These are phyloP conservation scores for Polyporus tsugae DNA, from an alignment of 1,284 basidiomycete genomes.

Conservation along the genomic window DNA sequence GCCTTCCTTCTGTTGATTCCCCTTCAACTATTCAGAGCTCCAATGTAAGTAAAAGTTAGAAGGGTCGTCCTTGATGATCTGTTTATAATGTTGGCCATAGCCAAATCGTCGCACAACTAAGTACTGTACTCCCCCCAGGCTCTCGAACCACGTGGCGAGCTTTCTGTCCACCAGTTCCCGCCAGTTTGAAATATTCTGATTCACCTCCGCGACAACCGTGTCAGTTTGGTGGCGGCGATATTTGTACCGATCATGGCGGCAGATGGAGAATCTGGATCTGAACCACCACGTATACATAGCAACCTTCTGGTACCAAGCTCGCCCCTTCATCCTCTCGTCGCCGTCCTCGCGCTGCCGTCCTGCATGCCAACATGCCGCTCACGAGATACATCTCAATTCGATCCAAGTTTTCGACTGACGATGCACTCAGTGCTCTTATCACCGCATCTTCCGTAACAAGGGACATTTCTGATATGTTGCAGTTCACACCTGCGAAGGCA, in stretches of 20 bases:
- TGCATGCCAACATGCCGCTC: background rate
- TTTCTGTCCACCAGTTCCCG: background rate
- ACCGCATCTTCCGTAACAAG: conserved; percentile 32
- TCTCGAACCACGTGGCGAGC: background rate
- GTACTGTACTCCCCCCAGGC: too few species aligned
- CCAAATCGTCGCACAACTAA: too few species aligned
- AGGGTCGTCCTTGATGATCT: too few species aligned
- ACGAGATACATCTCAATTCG: conserved; percentile 19
- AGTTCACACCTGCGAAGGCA: conserved; percentile 54
- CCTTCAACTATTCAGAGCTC: too few species aligned
- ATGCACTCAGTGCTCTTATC: conserved; percentile 31
- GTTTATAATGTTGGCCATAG: too few species aligned
- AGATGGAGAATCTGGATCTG: background rate
- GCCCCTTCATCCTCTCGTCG: background rate
- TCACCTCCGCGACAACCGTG: background rate
- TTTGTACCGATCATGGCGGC: background rate
- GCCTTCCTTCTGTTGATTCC: too few species aligned
- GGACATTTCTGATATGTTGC: conserved; percentile 40
- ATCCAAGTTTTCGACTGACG: conserved; percentile 11
- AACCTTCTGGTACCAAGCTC: background rate
- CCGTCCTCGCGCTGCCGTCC: background rate
- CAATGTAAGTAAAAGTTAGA: too few species aligned
- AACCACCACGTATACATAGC: background rate
- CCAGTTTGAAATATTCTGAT: background rate
- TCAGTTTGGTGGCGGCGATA: background rate